Base-by-base conservation (phyloP, 2,329 filamentous ascomycete genomes). In the Bipolaris bicolor region DNA sequence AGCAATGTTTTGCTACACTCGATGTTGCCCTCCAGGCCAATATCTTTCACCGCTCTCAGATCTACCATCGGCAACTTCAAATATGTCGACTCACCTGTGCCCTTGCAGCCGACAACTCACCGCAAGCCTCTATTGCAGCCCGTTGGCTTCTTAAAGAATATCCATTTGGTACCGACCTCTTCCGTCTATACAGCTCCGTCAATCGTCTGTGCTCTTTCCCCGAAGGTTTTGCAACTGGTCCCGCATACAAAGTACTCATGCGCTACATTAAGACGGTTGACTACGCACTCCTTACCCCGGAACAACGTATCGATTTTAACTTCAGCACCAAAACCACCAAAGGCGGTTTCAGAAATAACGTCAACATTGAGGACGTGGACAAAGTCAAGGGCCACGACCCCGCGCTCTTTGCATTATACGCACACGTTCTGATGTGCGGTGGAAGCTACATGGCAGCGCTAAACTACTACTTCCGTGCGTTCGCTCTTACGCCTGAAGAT, bases 181-280 rank as follows among this genome's bases (percentile, higher is more conserved):
- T 93, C 76, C 88, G 93, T 34, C 85, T 97, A 68, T 96, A 94
- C 73, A 86, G 89, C 29, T 85, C 89, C 20, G 81, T 95, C n/a
- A 90, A 90, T 55, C 86, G 90, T 16, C 80, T 96, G 7, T 91
- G 87, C 69, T 87, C 91, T 50, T 88, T 90, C 13, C 86, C 89
- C 82, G 86, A 36, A 84, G 87, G 29, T 81, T 97, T 94, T 76
- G 89, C 89, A 49, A 89, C 89, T 2, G 90, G 91, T 0, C 88
- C 91, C 0, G 88, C 89, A 18, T 92, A 97, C 76, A 98, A 98
- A 74, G 96, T 91, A 71, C 88, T 98, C 68, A 82, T 97, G 56
- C 88, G 95, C 4, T 92, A 96, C 77, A 91, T 99, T 77, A 96
- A 96, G 75, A 87, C 88, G 3, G 90, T 96, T 80, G 95, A 99